Evolutionary conservation across 768 basidiomycete genomes (phyloP), one percentile per base, ranked within the genome.

Genomic region (Tubosaeta sp.): DNA sequence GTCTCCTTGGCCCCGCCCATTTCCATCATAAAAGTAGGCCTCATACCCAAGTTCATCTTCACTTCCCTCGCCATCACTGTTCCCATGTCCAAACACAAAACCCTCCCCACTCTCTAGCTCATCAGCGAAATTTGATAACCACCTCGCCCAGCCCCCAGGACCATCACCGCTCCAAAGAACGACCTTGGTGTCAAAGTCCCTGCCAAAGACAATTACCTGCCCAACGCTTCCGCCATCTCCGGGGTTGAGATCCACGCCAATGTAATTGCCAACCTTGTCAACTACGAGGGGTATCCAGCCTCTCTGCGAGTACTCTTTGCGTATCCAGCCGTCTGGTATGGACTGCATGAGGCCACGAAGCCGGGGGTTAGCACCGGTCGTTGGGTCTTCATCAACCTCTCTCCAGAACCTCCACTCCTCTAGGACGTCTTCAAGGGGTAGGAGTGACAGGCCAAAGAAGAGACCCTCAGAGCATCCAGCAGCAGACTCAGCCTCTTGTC

Each of bases 351-450:
- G 75, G 31, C 82, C 78, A 30, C 81, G 77, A 54, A 97, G 76
- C 32, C 73, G 75, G 34, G 76, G 65, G 68, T 94, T 96, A 9
- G 82, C 86, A 41, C 93, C 94, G 1, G 93, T 91, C 7, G 73
- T 69, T 0, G 94, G 90, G 60, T 96, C 95, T 8, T 84, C 77
- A 62, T 97, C 94, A 31, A 97, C 90, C 61, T 89, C 86, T 55
- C 95, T 75, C 95, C 96, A 98, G 65, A 96, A 97, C 31, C 79
- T 75, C 94, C 95, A 99, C 70, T 99, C 96, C 51, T 93, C 86
- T 39, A 94, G 74, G 24, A 96, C 92, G 59, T 92, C 87, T 62
- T 99, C 96, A 40, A 98, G 76, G 12, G 93, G 90, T 18, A 99
- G 73, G 32, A 96, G 77, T n/a, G 85, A 87, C 18, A 99, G 72